Evolutionary conservation across 1,284 basidiomycete species (phyloP), one percentile per base, ranked within the genome.

Genomic region (Cutaneotrichosporon daszewskae): DNA sequence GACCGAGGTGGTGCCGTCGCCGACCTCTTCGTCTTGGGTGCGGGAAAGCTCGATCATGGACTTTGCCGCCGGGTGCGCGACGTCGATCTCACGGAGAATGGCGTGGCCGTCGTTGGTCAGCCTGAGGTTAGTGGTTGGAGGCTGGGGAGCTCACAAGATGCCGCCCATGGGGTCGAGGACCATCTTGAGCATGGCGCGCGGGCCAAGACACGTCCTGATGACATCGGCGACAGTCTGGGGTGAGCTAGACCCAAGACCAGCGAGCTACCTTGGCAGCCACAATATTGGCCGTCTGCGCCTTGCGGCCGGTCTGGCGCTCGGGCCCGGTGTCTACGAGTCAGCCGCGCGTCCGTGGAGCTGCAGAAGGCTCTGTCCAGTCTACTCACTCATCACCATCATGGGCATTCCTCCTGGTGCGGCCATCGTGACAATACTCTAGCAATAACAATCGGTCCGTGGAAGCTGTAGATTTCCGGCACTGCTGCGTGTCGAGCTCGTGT

Each of bases 151-250:
- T 62, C 55, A 91, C 88, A 94, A 63, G 58, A 95, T 95, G 42
- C 91, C 90, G 45, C 91, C 91, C 91, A 95, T 95, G 3, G 91
- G 90, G 75, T 97, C 91, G 37, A 96, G 74, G 59, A 97, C 96
- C 94, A 98, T 98, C 78, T 98, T 98, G 52, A 97, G 77, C 94
- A 97, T 98, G 32, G 92, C 84, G 68, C 95, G 94, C 4, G 94
- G 94, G 6, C 95, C 94, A 25, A 97, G 73, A 80, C 94, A 98
- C 58, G 92, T 97, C 53, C 92, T 75, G 60, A 98, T 97, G n/a
- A 98, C 91, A 77, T 97, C 94, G 57, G 94, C 88, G 3, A 98
- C 94, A 14, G 91, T 96, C 87, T 92, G 49, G n/a, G 1, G 32
- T 46, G 32, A 25, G 42, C 40, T 29, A 36, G 11, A 2, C 8